Evolutionary conservation across 2,329 filamentous ascomycete species (phyloP).

Genomic region (Penicillium sp.): DNA sequence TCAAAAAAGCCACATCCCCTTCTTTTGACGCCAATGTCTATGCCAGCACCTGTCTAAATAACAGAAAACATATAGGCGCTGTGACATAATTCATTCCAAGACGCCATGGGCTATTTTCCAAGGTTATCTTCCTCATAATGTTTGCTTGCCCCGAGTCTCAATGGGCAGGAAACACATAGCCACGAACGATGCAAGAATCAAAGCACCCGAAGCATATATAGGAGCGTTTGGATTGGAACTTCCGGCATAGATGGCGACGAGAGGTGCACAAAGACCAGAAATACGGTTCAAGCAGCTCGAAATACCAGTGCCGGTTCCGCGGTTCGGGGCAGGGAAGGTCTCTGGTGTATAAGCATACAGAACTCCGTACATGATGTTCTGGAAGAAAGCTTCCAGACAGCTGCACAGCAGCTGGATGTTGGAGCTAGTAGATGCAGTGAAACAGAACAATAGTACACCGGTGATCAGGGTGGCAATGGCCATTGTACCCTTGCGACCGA

Average conservation of each 20-base stretch:
- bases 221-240: conserved; percentile 43
- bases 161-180: conserved; percentile 50
- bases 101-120: too few species aligned
- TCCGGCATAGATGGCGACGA: conserved; percentile 47
- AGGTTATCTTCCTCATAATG: conserved; percentile 30
- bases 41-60: background rate
- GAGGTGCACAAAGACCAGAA: conserved; percentile 46
- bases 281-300: conserved; percentile 49
- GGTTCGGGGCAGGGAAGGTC: conserved; percentile 58
- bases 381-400: conserved; percentile 60
- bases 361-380: conserved; percentile 59
- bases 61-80: background rate
- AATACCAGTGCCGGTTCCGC: conserved; percentile 57
- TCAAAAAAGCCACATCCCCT: background rate
- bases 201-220: conserved; percentile 47
- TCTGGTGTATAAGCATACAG: conserved; percentile 62
- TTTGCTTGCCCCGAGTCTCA: conserved; percentile 49
- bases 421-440: conserved; percentile 52
- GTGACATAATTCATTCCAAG: background rate
- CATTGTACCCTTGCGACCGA: conserved; percentile 61
- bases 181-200: conserved; percentile 49
- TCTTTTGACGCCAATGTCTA: background rate
- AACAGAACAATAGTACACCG: conserved; percentile 57
- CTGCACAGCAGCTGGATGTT: conserved; percentile 54
- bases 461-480: conserved; percentile 54